Base-by-base conservation (phyloP, 495 filamentous ascomycete species). In the Trichoderma reesei region DNA sequence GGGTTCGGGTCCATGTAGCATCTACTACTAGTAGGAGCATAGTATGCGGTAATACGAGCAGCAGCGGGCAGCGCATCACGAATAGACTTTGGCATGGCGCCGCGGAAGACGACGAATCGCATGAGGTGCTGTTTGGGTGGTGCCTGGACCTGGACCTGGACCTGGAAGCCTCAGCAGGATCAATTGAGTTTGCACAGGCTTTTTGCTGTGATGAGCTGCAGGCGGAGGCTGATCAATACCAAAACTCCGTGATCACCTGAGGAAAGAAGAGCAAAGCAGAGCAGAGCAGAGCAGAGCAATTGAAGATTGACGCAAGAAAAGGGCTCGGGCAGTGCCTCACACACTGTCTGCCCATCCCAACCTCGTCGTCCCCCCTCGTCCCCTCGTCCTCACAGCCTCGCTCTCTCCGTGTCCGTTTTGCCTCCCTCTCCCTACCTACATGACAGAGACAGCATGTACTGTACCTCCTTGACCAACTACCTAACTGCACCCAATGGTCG, bases 341-440 rank as follows among this genome's bases (percentile, higher is more conserved):
- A 56, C 51, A 56, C 51, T 56, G 51, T 56, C 51, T 56, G 51
- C 51, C 51, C 18, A 56, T 56, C 51, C 20, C 51, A 56, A 56
- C 51, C 51, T 56, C 51, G 51, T 26, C 3, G 26, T 2, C 20
- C 16, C 3, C 44, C 18, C 16, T n/a, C 16, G 5, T 6, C 20
- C 18, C 16, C 16, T 48, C 26, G 26, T 26, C 26, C 26, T 26
- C 26, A 26, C 26, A 26, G 26, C 26, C 26, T 26, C 26, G 26
- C 26, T 26, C 26, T 26, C 16, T 31, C 18, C n/a, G 5, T 18
- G 4, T 3, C 10, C 46, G 46, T 54, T 18, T 48, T 54, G 46
- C 18, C 5, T 48, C 16, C 3, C 44, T 20, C 16, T 4, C 16
- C 5, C 14, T 48, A 5, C 16, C 16, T 48, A 18, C 16, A 18